Evolutionary conservation across 1,284 basidiomycete species (phyloP), one percentile per base, ranked within the genome.

Genomic region (Trichosporon sp.): DNA sequence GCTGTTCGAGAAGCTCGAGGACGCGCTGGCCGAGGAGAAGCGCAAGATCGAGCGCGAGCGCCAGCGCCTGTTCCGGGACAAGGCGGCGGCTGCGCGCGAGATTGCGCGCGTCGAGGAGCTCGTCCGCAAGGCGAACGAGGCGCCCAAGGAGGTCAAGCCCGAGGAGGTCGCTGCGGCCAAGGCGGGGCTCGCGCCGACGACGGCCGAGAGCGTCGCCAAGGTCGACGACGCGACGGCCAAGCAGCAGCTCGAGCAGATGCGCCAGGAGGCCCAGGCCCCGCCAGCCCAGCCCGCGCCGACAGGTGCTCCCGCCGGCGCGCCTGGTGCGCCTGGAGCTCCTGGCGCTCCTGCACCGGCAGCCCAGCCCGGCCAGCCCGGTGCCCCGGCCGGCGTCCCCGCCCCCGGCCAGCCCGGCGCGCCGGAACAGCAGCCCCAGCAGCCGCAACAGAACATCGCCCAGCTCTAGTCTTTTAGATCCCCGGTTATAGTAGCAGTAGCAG

Each of bases 1-100:
- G 2, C 91, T 95, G 80, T 97, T 97, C 78, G 94, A 96, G 80
- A 89, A 92, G 79, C 86, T 98, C 65, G 95, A 98, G 80, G 90
- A 91, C 65, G 85, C 93, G 23, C 85, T 98, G 56, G 95, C 97
- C 80, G 90, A 92, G 69, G 95, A 98, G 82, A 80, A 82, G 70
- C 74, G 83, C 51, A 77, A 78, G 58, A 72, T 84, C 63, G 83
- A 84, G 71, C 68, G 81, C 15, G 78, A 78, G 18, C 77, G 78
- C 65, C 82, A 83, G 66, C 68, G 74, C 6, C 72, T 83, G 53
- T 83, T 81, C 77, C 80, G 75, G 69, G 81, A 84, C 65, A 78
- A 78, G 32, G 23, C 80, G n/a, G 70, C 44, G 13, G 75, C 83
- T 3, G 74, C 75, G 60, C 76, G 74, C 64, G 77, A 81, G 70